Evolutionary conservation across 2,329 filamentous ascomycete genomes (phyloP), one percentile per base, ranked within the genome.

Genomic region (Alternaria burnsii): DNA sequence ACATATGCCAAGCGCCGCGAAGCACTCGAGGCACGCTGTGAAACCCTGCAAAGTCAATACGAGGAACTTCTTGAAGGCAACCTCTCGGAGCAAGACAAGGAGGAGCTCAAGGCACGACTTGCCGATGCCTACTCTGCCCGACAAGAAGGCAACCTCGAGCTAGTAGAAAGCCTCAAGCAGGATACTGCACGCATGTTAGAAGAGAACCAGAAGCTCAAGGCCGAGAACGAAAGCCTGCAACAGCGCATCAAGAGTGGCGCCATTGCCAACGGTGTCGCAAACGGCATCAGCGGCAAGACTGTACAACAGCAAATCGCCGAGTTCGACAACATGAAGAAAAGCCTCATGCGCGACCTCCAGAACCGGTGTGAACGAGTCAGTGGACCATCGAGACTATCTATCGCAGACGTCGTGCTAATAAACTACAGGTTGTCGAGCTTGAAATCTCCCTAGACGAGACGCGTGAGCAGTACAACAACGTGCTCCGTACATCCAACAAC

Each of bases 281-380:
- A 83, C 52, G 80, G 90, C 75, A 78, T 78, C 63, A 92, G 92
- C 72, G 91, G 91, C 85, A 97, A 97, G 86, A 96, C 93, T 12
- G 88, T 98, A 44, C 93, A 97, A 78, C 94, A 99, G 82, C 95
- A 98, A 82, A 97, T 99, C 79, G 92, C 94, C 59, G 95, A 99
- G 78, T 99, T 99, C 72, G 95, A 99, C 80, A 91, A 93, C 61
- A 99, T 99, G 94, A 99, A 99, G 89, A 99, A 99, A 88, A 97
- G 92, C 68, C 85, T 99, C 70, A 99, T 99, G 95, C 92, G 95
- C 59, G 95, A 99, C 80, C 84, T 99, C 68, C 95, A 99, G 81
- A 98, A 99, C 84, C 91, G 95, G 63, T 99, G 95, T 80, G 95
- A 99, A 83, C 90, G 95, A 68, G 94, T 81, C 76, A 76, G 78